Evolutionary conservation across 768 basidiomycete species (phyloP).

Genomic region (Dictyophora rubrovolvata): DNA sequence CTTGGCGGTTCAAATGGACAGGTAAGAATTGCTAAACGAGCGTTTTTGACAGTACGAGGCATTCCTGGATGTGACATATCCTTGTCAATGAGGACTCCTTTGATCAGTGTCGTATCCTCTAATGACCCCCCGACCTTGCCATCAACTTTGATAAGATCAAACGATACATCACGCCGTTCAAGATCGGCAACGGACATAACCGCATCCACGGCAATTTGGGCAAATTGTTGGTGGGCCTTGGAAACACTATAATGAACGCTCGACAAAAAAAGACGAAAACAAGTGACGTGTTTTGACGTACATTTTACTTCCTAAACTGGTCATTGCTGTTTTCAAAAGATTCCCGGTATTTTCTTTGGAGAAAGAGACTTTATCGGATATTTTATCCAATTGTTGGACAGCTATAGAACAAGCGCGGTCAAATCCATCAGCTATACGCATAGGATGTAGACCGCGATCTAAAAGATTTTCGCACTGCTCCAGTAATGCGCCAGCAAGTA

Average conservation of each 20-base stretch:
- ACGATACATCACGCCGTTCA: conserved; percentile 87
- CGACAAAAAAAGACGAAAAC: conserved; percentile 4
- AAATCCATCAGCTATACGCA: conserved; percentile 97
- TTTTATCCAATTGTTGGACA: conserved; percentile 79
- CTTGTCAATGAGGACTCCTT: conserved; percentile 97
- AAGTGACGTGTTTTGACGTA: conserved; percentile 26
- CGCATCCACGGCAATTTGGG: conserved; percentile 95
- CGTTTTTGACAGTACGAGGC: conserved; percentile 81
- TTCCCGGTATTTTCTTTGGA: conserved; percentile 74
- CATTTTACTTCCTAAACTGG: conserved; percentile 98
- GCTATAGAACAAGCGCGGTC: conserved; percentile 90
- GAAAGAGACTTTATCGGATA: conserved; percentile 85
- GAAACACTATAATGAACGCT: conserved; percentile 58
- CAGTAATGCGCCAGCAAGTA: conserved; percentile 93
- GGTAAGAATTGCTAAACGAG: conserved; percentile 90
- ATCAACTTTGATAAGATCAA: conserved; percentile 98
- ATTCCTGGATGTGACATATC: conserved; percentile 99
- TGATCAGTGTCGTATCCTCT: conserved; percentile 89
- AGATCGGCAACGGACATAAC: conserved; percentile 93
- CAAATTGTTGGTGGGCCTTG: conserved; percentile 91
- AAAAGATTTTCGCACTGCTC: conserved; percentile 92
- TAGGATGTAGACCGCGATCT: conserved; percentile 99
- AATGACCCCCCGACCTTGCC: conserved; percentile 98
- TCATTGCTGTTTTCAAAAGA: conserved; percentile 90
- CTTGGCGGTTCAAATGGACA: conserved; percentile 99